Percentiles rank a stretch among this genome's conserved stretches.
Conservation (phyloP, 1,284 basidiomycete species). For the Ustilago vetiveriae region DNA sequence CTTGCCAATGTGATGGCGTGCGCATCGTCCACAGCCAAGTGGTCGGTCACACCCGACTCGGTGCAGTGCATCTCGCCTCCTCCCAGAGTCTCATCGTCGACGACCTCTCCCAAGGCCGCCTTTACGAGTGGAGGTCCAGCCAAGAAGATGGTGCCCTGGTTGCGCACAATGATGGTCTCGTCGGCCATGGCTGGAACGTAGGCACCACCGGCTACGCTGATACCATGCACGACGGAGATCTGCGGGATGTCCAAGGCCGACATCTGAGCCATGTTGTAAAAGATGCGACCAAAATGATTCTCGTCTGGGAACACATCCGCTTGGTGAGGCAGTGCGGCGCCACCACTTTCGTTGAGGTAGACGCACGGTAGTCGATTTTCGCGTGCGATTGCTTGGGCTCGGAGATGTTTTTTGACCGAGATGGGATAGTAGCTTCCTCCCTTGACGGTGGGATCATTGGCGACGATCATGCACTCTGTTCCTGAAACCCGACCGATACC, state of each 20-base stretch:
- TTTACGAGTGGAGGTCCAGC: slow-evolving; percentile 94
- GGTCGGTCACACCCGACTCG: slow-evolving; percentile 92
- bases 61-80: slow-evolving; percentile 91
- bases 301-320: slow-evolving; percentile 89
- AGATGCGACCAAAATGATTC: slow-evolving; percentile 94
- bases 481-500: slow-evolving; percentile 83
- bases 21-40: slow-evolving; percentile 85
- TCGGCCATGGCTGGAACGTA: slow-evolving; percentile 98
- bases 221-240: slow-evolving; percentile 91
- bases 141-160: slow-evolving; percentile 94
- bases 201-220: slow-evolving; percentile 86
- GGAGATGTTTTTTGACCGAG: slow-evolving; percentile 93
- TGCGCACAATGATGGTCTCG: slow-evolving; percentile 85
- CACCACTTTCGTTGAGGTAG: slow-evolving; percentile 93
- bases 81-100: slow-evolving; percentile 88
- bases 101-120: slow-evolving; percentile 90
- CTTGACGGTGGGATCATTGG: slow-evolving; percentile 78
- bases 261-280: slow-evolving; percentile 97
- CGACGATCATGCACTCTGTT: slow-evolving; percentile 84
- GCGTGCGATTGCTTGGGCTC: slow-evolving; percentile 89
- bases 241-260: slow-evolving; percentile 89
- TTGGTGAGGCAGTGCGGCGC: slow-evolving; percentile 90
- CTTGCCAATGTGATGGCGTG: slow-evolving; percentile 87
- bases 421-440: slow-evolving; percentile 75
- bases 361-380: slow-evolving; percentile 91